Evolutionary conservation across 2,329 filamentous ascomycete species (phyloP).

Genomic region (Fusarium liriodendri): DNA sequence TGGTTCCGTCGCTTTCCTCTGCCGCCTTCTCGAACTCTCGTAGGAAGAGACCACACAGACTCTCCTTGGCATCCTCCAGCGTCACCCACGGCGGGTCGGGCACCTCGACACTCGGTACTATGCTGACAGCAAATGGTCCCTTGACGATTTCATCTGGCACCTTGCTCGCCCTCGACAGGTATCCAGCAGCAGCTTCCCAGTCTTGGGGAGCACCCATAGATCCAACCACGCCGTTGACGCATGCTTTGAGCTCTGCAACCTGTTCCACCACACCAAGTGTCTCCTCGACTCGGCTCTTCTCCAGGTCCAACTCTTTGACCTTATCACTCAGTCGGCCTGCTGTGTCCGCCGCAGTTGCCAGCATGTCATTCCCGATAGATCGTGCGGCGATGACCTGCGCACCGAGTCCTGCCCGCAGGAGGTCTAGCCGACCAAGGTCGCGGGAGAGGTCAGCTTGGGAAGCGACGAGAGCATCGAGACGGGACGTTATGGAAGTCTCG

Average conservation of each 20-base stretch:
- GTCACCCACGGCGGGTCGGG: slow-evolving; percentile 91
- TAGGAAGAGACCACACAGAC: slow-evolving; percentile 88
- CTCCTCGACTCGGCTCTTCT: slow-evolving; percentile 91
- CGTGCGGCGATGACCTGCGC: slow-evolving; percentile 87
- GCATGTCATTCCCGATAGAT: slow-evolving; percentile 89
- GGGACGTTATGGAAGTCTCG: slow-evolving; percentile 78
- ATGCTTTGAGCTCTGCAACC: slow-evolving; percentile 96
- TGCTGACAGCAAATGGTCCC: slow-evolving; percentile 88
- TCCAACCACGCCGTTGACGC: slow-evolving; percentile 91
- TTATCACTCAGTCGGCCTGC: slow-evolving; percentile 87
- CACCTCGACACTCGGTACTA: slow-evolving; percentile 95
- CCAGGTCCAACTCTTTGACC: slow-evolving; percentile 87
- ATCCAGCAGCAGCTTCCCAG: slow-evolving; percentile 96
- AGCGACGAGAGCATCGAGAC: slow-evolving; percentile 80
- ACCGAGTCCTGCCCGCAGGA: slow-evolving; percentile 88
- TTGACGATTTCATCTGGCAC: slow-evolving; percentile 84
- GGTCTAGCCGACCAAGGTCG: slow-evolving; percentile 87
- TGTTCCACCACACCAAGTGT: slow-evolving; percentile 94
- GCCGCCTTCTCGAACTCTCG: slow-evolving; percentile 96
- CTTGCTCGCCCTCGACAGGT: slow-evolving; percentile 84
- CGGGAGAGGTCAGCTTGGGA: slow-evolving; percentile 89
- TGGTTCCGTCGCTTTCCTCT: slow-evolving; percentile 84
- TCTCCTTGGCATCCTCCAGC: slow-evolving; percentile 87
- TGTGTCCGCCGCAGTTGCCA: slow-evolving; percentile 85
- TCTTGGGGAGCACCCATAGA: slow-evolving; percentile 98